Evolutionary conservation across 2,329 filamentous ascomycete genomes (phyloP).

Genomic region (Alternaria sp.): DNA sequence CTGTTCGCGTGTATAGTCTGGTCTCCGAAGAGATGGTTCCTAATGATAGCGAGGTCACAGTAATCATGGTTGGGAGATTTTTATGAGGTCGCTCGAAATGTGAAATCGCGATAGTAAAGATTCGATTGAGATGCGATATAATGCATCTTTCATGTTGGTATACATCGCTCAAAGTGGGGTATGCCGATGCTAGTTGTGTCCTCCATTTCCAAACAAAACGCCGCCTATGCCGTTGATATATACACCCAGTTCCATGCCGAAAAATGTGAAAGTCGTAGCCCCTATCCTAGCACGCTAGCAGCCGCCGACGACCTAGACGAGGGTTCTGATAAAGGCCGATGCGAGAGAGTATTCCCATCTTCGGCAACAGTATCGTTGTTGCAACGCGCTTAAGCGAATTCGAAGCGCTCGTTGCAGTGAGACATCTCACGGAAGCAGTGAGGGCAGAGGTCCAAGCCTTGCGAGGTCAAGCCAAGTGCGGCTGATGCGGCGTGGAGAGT

Average conservation of each 20-base stretch:
- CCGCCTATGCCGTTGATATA: background rate
- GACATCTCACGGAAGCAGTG: slow-evolving; percentile 40
- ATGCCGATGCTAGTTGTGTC: background rate
- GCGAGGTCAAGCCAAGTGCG: slow-evolving; percentile 25
- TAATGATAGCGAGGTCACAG: no score
- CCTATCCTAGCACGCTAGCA: background rate
- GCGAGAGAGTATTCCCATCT: background rate
- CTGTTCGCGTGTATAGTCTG: no score
- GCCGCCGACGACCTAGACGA: background rate
- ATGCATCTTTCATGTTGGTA: background rate
- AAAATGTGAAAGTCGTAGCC: slow-evolving; percentile 3
- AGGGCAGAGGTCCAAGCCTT: slow-evolving; percentile 37
- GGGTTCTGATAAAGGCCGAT: background rate
- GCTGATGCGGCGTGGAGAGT: slow-evolving; percentile 34
- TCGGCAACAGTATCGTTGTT: background rate
- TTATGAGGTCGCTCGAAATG: no score
- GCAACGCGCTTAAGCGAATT: slow-evolving; percentile 24
- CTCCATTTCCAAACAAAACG: slow-evolving; percentile 3
- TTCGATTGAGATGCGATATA: slow-evolving; percentile 11
- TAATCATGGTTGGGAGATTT: no score
- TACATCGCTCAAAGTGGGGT: slow-evolving; percentile 13
- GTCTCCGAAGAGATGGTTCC: no score
- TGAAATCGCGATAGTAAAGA: background rate
- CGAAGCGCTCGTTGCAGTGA: slow-evolving; percentile 38
- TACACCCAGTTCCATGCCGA: slow-evolving; percentile 3